Percentiles rank a stretch among this genome's conserved stretches.
Conservation (phyloP, 352 stramenopile genomes). For the Globisporangium irregulare region DNA sequence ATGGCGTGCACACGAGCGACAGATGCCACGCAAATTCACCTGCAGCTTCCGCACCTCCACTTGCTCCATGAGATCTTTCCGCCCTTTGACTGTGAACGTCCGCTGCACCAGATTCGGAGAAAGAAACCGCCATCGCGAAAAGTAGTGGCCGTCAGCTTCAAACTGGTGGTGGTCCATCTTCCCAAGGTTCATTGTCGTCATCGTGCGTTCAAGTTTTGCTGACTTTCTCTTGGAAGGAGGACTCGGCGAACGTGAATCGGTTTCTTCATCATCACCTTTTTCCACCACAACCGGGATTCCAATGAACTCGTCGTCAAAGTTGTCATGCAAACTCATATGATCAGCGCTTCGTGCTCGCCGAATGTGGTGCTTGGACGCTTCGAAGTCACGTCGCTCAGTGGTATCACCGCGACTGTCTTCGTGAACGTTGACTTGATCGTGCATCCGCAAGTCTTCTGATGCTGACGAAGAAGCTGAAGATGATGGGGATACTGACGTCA, state of each 20-base stretch:
- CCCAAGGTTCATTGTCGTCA: conserved; percentile 26
- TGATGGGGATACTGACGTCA: conserved; percentile 8
- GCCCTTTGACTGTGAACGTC: conserved; percentile 27
- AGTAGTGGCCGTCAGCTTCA: conserved; percentile 23
- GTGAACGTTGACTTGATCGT: neutral
- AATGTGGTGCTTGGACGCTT: conserved; percentile 9
- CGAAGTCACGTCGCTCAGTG: neutral
- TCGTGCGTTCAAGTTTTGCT: conserved; percentile 27
- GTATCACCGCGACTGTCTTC: neutral
- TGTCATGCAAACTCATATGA: conserved; percentile 16
- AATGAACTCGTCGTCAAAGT: conserved; percentile 1
- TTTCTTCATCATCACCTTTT: neutral
- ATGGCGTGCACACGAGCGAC: conserved; percentile 53
- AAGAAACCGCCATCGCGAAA: conserved; percentile 66
- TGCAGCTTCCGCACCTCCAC: conserved; percentile 67
- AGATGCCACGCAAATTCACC: conserved; percentile 60
- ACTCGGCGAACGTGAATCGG: neutral
- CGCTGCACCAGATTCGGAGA: conserved; percentile 58
- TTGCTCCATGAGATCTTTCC: conserved; percentile 21
- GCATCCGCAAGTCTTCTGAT: conserved; percentile 5
- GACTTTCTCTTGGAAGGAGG: conserved; percentile 5
- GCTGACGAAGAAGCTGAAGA: conserved; percentile 6
- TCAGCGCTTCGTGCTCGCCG: conserved; percentile 26
- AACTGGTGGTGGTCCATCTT: conserved; percentile 36
- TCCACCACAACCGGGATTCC: neutral